phyloP scores from a whole-genome alignment of 257 asterid genomes.

The Plantago major region DNA sequence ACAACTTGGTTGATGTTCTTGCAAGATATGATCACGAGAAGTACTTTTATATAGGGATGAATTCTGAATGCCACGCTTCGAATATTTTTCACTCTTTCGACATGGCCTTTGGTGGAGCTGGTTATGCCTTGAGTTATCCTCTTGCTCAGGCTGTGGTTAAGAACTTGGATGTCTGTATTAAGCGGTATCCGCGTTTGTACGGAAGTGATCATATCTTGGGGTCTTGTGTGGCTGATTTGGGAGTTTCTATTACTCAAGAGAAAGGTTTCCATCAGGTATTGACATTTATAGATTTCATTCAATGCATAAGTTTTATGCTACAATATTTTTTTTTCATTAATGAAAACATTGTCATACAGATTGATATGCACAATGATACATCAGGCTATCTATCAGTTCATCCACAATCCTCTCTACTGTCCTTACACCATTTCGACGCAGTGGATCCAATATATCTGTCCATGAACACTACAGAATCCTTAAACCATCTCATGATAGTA shows the following conservation, averaged over 20 bases:
- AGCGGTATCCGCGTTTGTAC: constrained; percentile 31
- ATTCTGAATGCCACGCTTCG: constrained; percentile 34
- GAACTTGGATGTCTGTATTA: constrained; percentile 34
- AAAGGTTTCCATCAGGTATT: constrained; percentile 48
- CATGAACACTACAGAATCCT: constrained; percentile 15
- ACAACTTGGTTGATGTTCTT: constrained; percentile 41
- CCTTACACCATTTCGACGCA: constrained; percentile 33
- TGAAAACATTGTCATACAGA: not conserved
- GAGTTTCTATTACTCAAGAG: constrained; percentile 34
- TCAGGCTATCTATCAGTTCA: constrained; percentile 33
- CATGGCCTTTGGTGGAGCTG: constrained; percentile 55
- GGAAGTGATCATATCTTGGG: constrained; percentile 38
- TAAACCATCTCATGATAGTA: constrained; percentile 25
- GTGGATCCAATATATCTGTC: constrained; percentile 29
- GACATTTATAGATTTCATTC: not conserved
- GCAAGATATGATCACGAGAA: constrained; percentile 30
- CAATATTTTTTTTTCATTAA: not conserved
- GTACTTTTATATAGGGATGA: constrained; percentile 40
- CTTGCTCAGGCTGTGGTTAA: constrained; percentile 37
- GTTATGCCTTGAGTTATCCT: constrained; percentile 36
- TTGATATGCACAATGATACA: constrained; percentile 28
- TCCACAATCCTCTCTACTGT: constrained; percentile 27
- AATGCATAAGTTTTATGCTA: not conserved
- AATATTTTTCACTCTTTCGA: constrained; percentile 34
- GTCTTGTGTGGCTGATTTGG: constrained; percentile 44